Base-by-base conservation (phyloP, 2,329 filamentous ascomycete species). In the Incumbomyces delicatus region DNA sequence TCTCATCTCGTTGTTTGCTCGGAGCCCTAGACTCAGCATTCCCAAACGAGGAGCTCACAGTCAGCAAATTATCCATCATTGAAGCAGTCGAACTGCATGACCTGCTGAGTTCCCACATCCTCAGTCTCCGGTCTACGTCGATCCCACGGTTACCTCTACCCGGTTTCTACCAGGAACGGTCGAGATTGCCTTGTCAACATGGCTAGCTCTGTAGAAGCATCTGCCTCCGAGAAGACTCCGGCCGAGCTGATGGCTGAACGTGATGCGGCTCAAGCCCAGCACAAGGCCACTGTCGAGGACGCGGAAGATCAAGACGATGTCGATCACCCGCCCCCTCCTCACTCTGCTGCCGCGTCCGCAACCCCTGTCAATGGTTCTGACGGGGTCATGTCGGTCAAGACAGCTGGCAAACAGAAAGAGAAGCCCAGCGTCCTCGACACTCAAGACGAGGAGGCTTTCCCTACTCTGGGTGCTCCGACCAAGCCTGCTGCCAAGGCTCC, bases 381-480 rank as follows among this genome's bases (percentile, higher is more conserved):
- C 65, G 45, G 67, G 69, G 45, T 65, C 73, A 63, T 75, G 58
- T 78, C 78, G 50, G 68, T 77, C 43, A 86, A 84, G 66, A 74
- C 78, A 50, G 77, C 78, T 37, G 79, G 77, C 44, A 87, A 86
- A 71, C 79, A 84, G 62, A 82, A 81, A 63, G 60, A 62, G 29
- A 51, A 60, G 8, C 61, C 61, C 50, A 63, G 69, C 1, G 62
- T 73, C 44, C 70, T 95, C 51, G 87, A 96, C 65, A 89, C 87
- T 16, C 77, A 86, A 60, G 94, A 87, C 14, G 85, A 94, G 61
- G 89, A 96, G 66, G 73, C 86, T 50, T 98, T 98, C 75, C 92
- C 92, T n/a, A 82, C 89, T 57, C 78, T 98, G 39, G 90, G 89
- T 45, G 75, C 78, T 52, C 77, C 67, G 6, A 72, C 80, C 44